These are phyloP conservation scores for Articulospora tetracladia DNA, from an alignment of 495 filamentous ascomycete species.

Conservation along the genomic window DNA sequence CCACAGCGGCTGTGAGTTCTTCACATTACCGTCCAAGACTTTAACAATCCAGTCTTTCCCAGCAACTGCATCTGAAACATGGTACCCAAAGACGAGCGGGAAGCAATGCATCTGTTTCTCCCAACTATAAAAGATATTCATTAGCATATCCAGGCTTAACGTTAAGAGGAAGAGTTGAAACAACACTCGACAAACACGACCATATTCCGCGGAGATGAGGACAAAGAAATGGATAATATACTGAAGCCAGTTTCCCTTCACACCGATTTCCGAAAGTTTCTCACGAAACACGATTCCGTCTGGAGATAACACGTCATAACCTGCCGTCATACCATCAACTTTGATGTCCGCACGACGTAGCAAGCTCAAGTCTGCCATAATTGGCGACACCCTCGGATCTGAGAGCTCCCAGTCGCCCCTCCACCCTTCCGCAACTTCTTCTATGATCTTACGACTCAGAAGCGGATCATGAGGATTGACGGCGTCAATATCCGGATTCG, in stretches of 20 bases:
- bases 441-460: slow-evolving; percentile 28
- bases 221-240: no score
- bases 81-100: slow-evolving; percentile 32
- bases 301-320: slow-evolving; percentile 34
- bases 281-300: slow-evolving; percentile 35
- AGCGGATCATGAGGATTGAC: slow-evolving; percentile 33
- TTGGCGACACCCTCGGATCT: slow-evolving; percentile 11
- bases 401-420: slow-evolving; percentile 22
- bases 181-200: slow-evolving; percentile 18
- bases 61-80: slow-evolving; percentile 31
- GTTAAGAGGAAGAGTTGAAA: no score
- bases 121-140: slow-evolving; percentile 44
- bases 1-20: background rate
- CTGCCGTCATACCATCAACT: slow-evolving; percentile 33
- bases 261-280: slow-evolving; percentile 20
- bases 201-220: no score
- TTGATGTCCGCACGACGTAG: slow-evolving; percentile 25
- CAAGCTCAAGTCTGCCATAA: slow-evolving; percentile 4
- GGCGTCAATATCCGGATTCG: slow-evolving; percentile 31
- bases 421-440: slow-evolving; percentile 32
- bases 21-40: slow-evolving; percentile 19
- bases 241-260: background rate
- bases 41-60: slow-evolving; percentile 36
- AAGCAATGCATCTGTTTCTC: slow-evolving; percentile 46
- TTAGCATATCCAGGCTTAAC: no score